Evolutionary conservation across 1,284 basidiomycete genomes (phyloP).

Genomic region (Malassezia dermatis): DNA sequence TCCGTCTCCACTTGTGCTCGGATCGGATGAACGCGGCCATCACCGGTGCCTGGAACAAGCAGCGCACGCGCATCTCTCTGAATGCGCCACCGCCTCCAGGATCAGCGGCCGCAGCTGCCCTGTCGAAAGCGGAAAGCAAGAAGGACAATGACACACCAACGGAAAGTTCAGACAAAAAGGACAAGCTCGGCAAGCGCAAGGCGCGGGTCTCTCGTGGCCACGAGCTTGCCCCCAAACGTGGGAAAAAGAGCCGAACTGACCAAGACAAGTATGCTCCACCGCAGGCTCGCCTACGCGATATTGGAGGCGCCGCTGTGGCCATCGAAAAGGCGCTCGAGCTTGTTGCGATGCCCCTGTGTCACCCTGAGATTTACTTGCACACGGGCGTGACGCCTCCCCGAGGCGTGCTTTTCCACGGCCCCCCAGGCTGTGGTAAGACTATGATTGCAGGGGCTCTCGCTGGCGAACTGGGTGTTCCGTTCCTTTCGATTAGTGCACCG

Average conservation of each 20-base stretch:
- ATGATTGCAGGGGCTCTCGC: slow-evolving; percentile 59
- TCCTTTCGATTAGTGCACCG: slow-evolving; percentile 85
- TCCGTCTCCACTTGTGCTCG: neutral
- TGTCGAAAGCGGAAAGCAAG: neutral
- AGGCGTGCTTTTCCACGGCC: slow-evolving; percentile 88
- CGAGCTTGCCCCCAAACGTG: slow-evolving; percentile 15
- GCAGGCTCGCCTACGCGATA: slow-evolving; percentile 62
- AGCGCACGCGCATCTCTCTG: slow-evolving; percentile 30
- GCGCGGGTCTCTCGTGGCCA: slow-evolving; percentile 24
- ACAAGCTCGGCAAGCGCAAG: slow-evolving; percentile 30
- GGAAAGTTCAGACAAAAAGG: slow-evolving; percentile 9
- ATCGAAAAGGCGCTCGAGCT: slow-evolving; percentile 89
- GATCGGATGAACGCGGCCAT: slow-evolving; percentile 36
- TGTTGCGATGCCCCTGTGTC: slow-evolving; percentile 83
- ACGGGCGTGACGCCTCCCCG: slow-evolving; percentile 85
- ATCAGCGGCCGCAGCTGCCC: slow-evolving; percentile 30
- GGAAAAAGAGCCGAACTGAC: slow-evolving; percentile 16
- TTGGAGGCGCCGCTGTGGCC: slow-evolving; percentile 75
- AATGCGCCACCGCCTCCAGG: slow-evolving; percentile 31
- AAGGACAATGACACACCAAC: slow-evolving; percentile 15
- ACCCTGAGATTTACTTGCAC: slow-evolving; percentile 87
- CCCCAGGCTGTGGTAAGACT: slow-evolving; percentile 88
- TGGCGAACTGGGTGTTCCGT: slow-evolving; percentile 67
- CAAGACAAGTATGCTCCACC: slow-evolving; percentile 51
- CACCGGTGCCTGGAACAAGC: slow-evolving; percentile 35